These are phyloP conservation scores for Pseudevernia furfuracea DNA, from an alignment of 495 filamentous ascomycete species.

Conservation along the genomic window DNA sequence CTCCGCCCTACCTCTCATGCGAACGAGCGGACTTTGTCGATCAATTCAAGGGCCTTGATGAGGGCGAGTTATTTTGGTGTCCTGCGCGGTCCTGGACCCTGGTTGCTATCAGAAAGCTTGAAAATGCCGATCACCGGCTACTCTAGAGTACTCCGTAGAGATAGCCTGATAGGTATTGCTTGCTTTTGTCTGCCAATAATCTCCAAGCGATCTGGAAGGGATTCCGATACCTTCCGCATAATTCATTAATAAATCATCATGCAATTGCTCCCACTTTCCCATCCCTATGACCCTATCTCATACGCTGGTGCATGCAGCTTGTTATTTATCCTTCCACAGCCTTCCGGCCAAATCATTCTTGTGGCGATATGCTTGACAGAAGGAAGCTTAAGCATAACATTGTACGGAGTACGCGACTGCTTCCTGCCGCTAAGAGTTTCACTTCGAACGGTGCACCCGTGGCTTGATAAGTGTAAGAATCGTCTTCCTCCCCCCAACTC, in stretches of 20 bases:
- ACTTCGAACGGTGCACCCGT: conserved; percentile 10
- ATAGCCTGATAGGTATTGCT: neutral
- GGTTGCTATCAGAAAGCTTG: too few relatives aligned
- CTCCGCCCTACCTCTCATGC: too few relatives aligned
- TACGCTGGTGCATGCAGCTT: neutral
- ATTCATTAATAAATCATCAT: conserved; percentile 18
- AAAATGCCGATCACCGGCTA: conserved; percentile 15
- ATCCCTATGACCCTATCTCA: too few relatives aligned
- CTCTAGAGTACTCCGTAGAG: too few relatives aligned
- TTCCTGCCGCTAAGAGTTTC: neutral
- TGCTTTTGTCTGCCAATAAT: conserved; percentile 13
- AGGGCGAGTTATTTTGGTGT: neutral
- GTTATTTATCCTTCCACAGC: neutral
- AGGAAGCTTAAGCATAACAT: neutral
- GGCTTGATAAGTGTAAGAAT: neutral
- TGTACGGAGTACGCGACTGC: neutral
- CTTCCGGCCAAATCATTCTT: neutral
- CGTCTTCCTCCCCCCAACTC: too few relatives aligned
- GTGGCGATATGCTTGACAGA: neutral
- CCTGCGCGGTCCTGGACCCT: conserved; percentile 6
- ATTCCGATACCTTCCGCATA: neutral
- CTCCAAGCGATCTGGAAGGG: neutral
- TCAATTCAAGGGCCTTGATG: neutral
- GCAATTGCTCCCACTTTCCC: too few relatives aligned
- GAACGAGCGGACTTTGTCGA: neutral